Base-by-base conservation (phyloP, 1,139 yeast species). In the Debaryomycetaceae sp. region DNA sequence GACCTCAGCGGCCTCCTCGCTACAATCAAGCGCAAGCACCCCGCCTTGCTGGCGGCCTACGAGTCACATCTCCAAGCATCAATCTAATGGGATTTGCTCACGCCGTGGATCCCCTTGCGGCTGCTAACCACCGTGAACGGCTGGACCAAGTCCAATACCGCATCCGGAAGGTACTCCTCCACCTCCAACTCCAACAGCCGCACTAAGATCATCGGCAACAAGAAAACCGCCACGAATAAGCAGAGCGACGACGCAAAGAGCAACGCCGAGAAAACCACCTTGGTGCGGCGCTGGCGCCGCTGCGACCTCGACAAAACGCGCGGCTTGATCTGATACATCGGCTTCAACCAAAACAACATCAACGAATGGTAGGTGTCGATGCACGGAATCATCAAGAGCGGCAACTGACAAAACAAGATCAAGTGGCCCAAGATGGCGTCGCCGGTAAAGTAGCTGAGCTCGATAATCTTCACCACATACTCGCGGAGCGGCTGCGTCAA, bases 261-360 rank as follows among this genome's bases (percentile, higher is more conserved):
- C 62, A 53, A 4, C 54, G 39, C 46, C 40, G 57, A 48, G 57
- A 77, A 30, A 46, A 58, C 19, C 46, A 56, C 37, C 53, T 65
- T 49, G 5, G 47, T 38, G 24, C 57, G 47, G 18, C 62, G 48
- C 7, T 40, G 45, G 18, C 56, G 33, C 55, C 56, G 29, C 51
- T 54, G 43, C 45, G 58, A 45, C 70, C 63, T 38, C 39, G 61
- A 48, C 11, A 59, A 43, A 13, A 62, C 43, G 36, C 71, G 53
- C 34, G 71, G 54, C 29, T 71, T 55, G 28, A 72, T 49, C 42
- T 75, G 71, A 39, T 62, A 53, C 2, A 72, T 67, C 1, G 95
- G 95, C 30, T 66, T 71, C 32, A 85, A 60, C 96, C 96, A 88
- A 51, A 86, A 76, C 27, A 88, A 61, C 69, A 83, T 71, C 55